These are phyloP conservation scores for Aspergillus sclerotioniger DNA, from an alignment of 495 filamentous ascomycete genomes.

Conservation along the genomic window DNA sequence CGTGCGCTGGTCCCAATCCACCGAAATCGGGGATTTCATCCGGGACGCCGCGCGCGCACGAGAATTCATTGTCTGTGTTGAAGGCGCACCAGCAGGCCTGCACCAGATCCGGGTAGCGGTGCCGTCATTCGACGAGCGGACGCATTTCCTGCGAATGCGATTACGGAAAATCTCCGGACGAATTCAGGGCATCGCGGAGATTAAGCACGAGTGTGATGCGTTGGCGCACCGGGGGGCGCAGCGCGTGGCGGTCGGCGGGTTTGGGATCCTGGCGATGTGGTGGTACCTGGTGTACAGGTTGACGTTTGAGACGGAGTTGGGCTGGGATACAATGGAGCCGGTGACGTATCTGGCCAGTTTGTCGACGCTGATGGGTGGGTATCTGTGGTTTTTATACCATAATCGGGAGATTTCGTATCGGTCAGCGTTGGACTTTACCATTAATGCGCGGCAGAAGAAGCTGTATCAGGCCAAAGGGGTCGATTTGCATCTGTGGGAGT, in stretches of 20 bases:
- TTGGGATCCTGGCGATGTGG: conserved; percentile 68
- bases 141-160: conserved; percentile 75
- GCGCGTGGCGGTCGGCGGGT: conserved; percentile 75
- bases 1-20: conserved; percentile 87
- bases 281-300: conserved; percentile 77
- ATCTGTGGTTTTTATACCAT: conserved; percentile 91
- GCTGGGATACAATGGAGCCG: conserved; percentile 92
- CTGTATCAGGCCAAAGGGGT: conserved; percentile 75
- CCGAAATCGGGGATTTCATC: conserved; percentile 94
- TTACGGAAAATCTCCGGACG: conserved; percentile 67
- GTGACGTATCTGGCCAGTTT: conserved; percentile 85
- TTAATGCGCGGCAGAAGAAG: conserved; percentile 71
- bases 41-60: conserved; percentile 80
- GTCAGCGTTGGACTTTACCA: conserved; percentile 80
- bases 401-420: conserved; percentile 86
- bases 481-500: conserved; percentile 73
- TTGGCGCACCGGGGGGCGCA: conserved; percentile 74
- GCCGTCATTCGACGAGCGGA: conserved; percentile 85
- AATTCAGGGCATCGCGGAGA: conserved; percentile 61
- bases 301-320: conserved; percentile 74
- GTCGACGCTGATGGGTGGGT: conserved; percentile 80
- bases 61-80: conserved; percentile 83
- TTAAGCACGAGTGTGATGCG: conserved; percentile 81
- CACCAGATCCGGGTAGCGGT: conserved; percentile 75
- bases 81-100: conserved; percentile 57